phyloP scores from a whole-genome alignment of 768 basidiomycete species.

The Collybia nuda region DNA sequence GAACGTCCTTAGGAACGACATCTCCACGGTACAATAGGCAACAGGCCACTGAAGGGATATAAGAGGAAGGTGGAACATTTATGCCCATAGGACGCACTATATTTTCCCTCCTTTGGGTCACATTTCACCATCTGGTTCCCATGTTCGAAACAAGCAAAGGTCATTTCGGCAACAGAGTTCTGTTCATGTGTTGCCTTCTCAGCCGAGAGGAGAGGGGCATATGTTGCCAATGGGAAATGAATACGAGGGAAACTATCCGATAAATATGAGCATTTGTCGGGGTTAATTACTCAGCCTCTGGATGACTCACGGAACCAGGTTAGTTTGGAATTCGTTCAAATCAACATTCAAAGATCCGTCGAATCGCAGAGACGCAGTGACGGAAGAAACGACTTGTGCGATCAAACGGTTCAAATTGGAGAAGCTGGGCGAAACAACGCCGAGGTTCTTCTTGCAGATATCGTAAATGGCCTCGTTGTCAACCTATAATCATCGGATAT shows the following conservation, averaged over 20 bases:
- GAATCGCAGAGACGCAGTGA: constrained; percentile 96
- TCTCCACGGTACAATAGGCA: constrained; percentile 93
- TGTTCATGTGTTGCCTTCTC: constrained; percentile 97
- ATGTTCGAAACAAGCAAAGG: constrained; percentile 94
- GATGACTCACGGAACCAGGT: constrained; percentile 85
- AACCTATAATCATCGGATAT: constrained; percentile 48
- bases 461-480: constrained; percentile 99
- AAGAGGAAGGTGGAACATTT: constrained; percentile 1
- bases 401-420: constrained; percentile 94
- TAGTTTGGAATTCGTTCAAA: constrained; percentile 98
- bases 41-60: constrained; percentile 70
- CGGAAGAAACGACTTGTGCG: constrained; percentile 97
- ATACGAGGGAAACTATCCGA: constrained; percentile 86
- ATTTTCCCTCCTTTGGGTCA: constrained; percentile 97
- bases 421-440: constrained; percentile 84
- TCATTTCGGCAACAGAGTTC: constrained; percentile 98
- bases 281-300: constrained; percentile 3
- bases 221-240: constrained; percentile 97
- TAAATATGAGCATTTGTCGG: constrained; percentile 10
- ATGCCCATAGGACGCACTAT: constrained; percentile 60
- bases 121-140: constrained; percentile 97
- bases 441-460: constrained; percentile 96
- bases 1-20: constrained; percentile 95
- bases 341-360: constrained; percentile 98
- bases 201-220: constrained; percentile 91